Percentiles rank a stretch among this genome's conserved stretches.
Evolutionary conservation across 345 rosid species (phyloP).

Genomic region (Cardamine resedifolia): DNA sequence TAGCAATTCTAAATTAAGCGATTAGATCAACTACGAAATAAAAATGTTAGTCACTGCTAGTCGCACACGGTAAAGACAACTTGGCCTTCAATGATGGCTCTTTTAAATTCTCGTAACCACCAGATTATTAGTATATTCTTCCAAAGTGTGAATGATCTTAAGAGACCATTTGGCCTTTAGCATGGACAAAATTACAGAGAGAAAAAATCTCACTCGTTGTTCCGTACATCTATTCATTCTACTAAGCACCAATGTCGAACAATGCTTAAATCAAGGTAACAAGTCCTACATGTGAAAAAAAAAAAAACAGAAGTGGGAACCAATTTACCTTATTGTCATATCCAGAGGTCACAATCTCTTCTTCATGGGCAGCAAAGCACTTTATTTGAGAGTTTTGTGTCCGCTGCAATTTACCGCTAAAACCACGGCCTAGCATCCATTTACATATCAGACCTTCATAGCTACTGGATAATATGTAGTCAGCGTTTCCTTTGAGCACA

Average conservation of each 20-base stretch:
- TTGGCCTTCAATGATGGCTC: slow-evolving; percentile 3
- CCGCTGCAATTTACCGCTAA: slow-evolving; percentile 68
- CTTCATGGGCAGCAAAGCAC: slow-evolving; percentile 78
- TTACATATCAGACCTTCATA: slow-evolving; percentile 88
- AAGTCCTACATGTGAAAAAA: slow-evolving; percentile 4
- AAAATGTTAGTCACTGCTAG: background rate
- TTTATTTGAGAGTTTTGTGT: slow-evolving; percentile 79
- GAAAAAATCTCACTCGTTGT: no score
- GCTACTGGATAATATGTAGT: slow-evolving; percentile 69
- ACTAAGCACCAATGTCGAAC: no score
- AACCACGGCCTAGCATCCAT: slow-evolving; percentile 93
- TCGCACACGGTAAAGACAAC: background rate
- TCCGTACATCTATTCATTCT: no score
- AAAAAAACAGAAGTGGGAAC: background rate
- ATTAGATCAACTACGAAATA: background rate
- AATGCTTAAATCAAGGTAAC: no score
- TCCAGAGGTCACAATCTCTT: slow-evolving; percentile 84
- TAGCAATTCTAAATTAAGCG: background rate
- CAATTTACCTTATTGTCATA: slow-evolving; percentile 81
- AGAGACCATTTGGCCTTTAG: no score
- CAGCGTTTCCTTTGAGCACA: slow-evolving; percentile 62
- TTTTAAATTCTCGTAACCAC: no score
- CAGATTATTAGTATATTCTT: no score
- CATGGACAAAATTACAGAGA: no score
- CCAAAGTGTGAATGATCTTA: no score